These are phyloP conservation scores for Spatholobus suberectus DNA, from an alignment of 306 rosid genomes.

Conservation along the genomic window DNA sequence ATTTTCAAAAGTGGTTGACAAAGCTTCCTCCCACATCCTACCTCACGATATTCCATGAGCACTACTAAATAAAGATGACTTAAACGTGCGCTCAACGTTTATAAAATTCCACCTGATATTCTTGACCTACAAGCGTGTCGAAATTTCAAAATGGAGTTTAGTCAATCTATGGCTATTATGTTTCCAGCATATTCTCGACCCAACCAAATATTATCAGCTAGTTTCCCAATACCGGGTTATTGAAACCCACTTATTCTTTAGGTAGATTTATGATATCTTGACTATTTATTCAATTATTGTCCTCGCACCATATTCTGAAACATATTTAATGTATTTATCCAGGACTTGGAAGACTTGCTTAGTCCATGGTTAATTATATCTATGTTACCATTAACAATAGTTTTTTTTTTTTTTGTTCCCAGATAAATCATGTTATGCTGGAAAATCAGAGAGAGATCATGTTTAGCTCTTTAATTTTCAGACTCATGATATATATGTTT, in stretches of 20 bases:
- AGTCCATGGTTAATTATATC: background rate
- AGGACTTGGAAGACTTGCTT: background rate
- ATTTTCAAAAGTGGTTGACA: conserved; percentile 37
- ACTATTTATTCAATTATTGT: background rate
- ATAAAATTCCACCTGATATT: conserved; percentile 11
- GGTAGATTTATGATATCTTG: background rate
- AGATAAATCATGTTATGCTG: background rate
- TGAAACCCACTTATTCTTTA: background rate
- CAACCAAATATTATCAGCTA: background rate
- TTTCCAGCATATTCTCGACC: conserved; percentile 13
- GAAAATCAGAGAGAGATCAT: background rate
- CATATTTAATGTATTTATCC: background rate
- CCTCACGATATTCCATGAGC: conserved; percentile 21
- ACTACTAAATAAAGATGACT: conserved; percentile 3
- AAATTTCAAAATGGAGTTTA: background rate
- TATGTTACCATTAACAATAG: background rate
- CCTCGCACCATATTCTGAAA: background rate
- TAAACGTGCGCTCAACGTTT: conserved; percentile 17
- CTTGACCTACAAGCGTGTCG: conserved; percentile 1
- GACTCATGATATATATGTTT: too few relatives aligned
- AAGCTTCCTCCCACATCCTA: background rate
- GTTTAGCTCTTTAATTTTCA: too few relatives aligned
- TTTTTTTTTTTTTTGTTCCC: background rate
- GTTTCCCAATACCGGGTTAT: background rate
- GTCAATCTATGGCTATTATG: conserved; percentile 3